A percentile compares a stretch with the other conserved stretches of the same genome.
These are phyloP conservation scores for Eimeria maxima DNA, from an alignment of 169 alveolate genomes.

Conservation along the genomic window DNA sequence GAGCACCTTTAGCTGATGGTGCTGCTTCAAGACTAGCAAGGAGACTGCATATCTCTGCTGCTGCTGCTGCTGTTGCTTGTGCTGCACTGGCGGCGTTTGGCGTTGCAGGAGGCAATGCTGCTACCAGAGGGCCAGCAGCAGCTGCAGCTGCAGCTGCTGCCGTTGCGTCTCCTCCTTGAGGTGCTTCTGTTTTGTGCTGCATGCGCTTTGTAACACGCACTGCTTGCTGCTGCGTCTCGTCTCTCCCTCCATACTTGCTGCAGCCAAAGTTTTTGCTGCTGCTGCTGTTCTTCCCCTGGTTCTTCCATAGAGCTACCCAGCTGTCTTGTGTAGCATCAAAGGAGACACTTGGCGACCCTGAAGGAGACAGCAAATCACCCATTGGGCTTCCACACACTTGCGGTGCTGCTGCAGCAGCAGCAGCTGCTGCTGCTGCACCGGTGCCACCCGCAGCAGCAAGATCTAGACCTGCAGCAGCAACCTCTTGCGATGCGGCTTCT, in stretches of 20 bases:
- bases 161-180: neutral
- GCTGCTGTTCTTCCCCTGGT: slow-evolving; percentile 47
- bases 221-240: slow-evolving; percentile 61
- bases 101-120: neutral
- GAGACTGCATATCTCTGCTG: neutral
- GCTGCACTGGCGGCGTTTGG: neutral
- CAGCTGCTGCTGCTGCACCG: neutral
- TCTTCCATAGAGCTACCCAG: slow-evolving; percentile 69
- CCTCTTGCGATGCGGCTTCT: neutral
- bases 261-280: slow-evolving; percentile 58
- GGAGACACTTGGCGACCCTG: slow-evolving; percentile 70
- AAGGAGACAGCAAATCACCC: slow-evolving; percentile 24
- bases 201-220: slow-evolving; percentile 7
- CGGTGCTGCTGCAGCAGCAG: neutral
- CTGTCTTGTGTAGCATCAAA: slow-evolving; percentile 71
- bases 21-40: neutral
- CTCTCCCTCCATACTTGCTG: slow-evolving; percentile 66
- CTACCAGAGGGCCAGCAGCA: neutral
- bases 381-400: neutral
- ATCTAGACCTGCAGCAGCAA: neutral
- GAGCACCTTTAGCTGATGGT: neutral
- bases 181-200: neutral
- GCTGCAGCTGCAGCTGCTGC: slow-evolving; percentile 59
- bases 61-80: slow-evolving; percentile 65
- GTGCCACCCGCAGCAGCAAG: neutral